A percentile compares a stretch with the other conserved stretches of the same genome.
Evolutionary conservation across 192 early-diverging fungal species (phyloP).

Genomic region (Lunasporangiospora selenospora): DNA sequence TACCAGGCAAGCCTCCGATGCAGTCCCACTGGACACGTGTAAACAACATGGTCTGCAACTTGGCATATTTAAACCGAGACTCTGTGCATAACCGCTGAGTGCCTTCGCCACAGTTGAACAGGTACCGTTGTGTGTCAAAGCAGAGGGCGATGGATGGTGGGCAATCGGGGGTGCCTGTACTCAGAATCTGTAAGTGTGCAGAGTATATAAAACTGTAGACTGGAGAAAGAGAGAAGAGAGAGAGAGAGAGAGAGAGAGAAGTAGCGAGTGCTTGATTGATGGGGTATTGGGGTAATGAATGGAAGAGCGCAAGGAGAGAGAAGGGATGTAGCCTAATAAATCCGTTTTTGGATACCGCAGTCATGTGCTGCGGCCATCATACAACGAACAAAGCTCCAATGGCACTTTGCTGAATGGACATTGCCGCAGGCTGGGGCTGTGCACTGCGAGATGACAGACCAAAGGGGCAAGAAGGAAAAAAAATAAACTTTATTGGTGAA

Average conservation of each 20-base stretch:
- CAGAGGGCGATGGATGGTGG: conserved; percentile 71
- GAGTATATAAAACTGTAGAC: neutral
- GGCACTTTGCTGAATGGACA: too few relatives aligned
- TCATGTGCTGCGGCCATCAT: too few relatives aligned
- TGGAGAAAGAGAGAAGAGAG: neutral
- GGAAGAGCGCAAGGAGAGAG: too few relatives aligned
- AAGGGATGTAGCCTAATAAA: too few relatives aligned
- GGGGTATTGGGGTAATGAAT: too few relatives aligned
- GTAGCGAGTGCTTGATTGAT: too few relatives aligned
- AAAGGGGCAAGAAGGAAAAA: conserved; percentile 17
- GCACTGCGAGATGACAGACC: too few relatives aligned
- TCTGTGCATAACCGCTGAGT: conserved; percentile 84
- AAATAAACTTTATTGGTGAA: neutral
- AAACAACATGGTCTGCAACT: conserved; percentile 76
- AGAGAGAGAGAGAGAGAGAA: conserved; percentile 11
- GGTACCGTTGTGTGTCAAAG: conserved; percentile 74
- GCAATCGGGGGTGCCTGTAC: conserved; percentile 41
- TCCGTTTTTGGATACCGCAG: too few relatives aligned
- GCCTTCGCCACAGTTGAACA: conserved; percentile 93
- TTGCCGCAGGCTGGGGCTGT: too few relatives aligned
- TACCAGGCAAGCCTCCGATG: conserved; percentile 87
- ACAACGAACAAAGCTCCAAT: too few relatives aligned
- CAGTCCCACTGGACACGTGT: conserved; percentile 80
- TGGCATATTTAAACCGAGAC: conserved; percentile 69
- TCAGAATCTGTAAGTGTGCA: conserved; percentile 50